Base-by-base conservation (phyloP, 225 moss, liverwort and hornwort genomes). In the Asterella californica region DNA sequence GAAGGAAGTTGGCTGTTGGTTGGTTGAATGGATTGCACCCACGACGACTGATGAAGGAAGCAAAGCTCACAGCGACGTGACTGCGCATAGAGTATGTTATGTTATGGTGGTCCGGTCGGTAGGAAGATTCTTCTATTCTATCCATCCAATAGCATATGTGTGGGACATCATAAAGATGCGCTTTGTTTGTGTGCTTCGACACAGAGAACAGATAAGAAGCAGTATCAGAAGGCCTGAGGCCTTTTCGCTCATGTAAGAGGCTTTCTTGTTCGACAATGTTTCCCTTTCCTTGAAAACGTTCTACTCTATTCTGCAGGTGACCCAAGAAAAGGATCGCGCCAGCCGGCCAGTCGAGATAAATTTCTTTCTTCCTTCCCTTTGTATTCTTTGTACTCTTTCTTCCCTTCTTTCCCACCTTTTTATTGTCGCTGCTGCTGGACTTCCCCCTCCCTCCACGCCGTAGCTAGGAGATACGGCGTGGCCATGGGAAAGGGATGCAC, bases 91-190 rank as follows among this genome's bases (percentile, higher is more conserved):
- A 61, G 61, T 61, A 61, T 67, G 67, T 67, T 61, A 61, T 36
- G 67, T 67, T 36, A 67, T 36, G 34, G 61, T 62, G 61, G 67
- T 67, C 18, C 12, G 33, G 67, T 36, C 36, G 27, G 61, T 62
- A 2, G 33, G 38, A 70, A 70, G 70, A 46, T 46, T 70, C 70
- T 46, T 46, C 7, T 42, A 21, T 70, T 42, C 24, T 24, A 37
- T 52, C 52, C 17, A 52, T 52, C 42, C 7, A 42, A 42, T 42
- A 42, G 4, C 7, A 10, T 52, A 52, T 42, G 70, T 25, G 45
- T 42, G 18, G 70, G 70, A 70, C 45, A 70, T 70, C 70, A 70
- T 70, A 46, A 70, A 70, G 70, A 70, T 70, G 70, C 70, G 37
- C 6, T 70, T 70, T 70, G 42, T 70, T 46, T 46, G 70, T 21